Evolutionary conservation across 2,329 filamentous ascomycete genomes (phyloP), one percentile per base, ranked within the genome.

Genomic region (Paracoccidioides brasiliensis): DNA sequence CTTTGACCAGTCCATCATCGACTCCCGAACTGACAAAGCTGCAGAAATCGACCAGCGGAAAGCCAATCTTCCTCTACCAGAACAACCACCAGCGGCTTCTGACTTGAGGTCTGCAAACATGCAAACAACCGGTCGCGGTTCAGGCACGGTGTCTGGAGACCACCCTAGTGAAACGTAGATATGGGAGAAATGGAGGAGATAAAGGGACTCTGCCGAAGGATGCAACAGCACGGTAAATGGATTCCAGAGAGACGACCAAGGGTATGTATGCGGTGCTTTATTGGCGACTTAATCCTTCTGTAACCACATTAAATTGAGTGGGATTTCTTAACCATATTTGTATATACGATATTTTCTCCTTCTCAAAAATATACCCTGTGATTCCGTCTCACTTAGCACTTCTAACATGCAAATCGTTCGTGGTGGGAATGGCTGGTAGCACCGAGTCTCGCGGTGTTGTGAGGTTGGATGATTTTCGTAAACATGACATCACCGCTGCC

Each of bases 91-190:
- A 1, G 74, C 72, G n/a, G 73, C 81, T n/a, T 86, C 85, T 4
- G 87, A 93, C 76, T 90, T 83, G 78, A 83, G 90, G 68, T 88
- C 84, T 0, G 76, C 79, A 52, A 86, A 91, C 64, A 77, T 77
- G 37, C 74, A 80, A 59, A 87, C 74, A 55, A 82, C 87, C 66
- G 85, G 88, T 66, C 81, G 87, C 50, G 85, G 85, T 60, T 80
- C 82, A 22, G 78, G 74, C 53, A 76, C 79, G 58, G 71, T 82
- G 48, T 79, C 80, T 22, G 54, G 64, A 3, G 76, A 75, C 0
- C 76, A 73, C 42, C 69, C 69, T 22, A 75, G 70, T 2, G 72
- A 64, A 56, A 53, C 56, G 4, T 64, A 69, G 43, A 77, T 87
- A 77, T 84, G 46, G 76, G 86, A 69, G 83, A 75, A 22, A 72